Percentiles rank a stretch among this genome's conserved stretches.
These are phyloP conservation scores for Schrenkiella parvula DNA, from an alignment of 345 rosid genomes.

Conservation along the genomic window DNA sequence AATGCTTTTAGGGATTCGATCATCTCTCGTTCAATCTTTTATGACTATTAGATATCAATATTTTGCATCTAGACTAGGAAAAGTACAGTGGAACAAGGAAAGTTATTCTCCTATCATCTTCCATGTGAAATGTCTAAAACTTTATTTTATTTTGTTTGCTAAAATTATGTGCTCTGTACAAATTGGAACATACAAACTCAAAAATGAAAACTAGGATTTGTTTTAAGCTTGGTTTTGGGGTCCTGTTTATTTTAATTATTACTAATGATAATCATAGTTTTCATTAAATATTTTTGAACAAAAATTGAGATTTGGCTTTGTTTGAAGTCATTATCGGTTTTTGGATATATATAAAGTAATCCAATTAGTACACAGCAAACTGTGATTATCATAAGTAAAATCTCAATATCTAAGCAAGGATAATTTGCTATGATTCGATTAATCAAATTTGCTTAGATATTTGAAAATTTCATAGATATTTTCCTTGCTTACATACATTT, in stretches of 20 bases:
- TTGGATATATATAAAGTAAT: not conserved
- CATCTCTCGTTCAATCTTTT: not conserved
- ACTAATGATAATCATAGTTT: not conserved
- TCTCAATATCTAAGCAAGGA: no score
- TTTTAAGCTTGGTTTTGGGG: not conserved
- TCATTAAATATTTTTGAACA: no score
- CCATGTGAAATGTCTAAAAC: not conserved
- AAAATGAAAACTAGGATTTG: not conserved
- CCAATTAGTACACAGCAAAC: no score
- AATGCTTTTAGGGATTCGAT: not conserved
- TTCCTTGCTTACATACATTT: no score
- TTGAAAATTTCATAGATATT: no score
- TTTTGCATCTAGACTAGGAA: constrained; percentile 3
- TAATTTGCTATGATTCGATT: no score
- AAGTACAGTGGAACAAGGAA: not conserved
- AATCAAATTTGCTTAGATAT: no score
- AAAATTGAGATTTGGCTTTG: not conserved
- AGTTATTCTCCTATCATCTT: not conserved
- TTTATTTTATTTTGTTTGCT: not conserved
- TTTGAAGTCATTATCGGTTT: not conserved
- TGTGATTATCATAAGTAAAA: no score
- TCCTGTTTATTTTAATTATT: not conserved
- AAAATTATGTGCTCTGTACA: not conserved
- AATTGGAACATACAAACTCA: not conserved
- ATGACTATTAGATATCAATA: not conserved